phyloP scores from a whole-genome alignment of 2,329 filamentous ascomycete genomes.

The Penicillium corylophilum region DNA sequence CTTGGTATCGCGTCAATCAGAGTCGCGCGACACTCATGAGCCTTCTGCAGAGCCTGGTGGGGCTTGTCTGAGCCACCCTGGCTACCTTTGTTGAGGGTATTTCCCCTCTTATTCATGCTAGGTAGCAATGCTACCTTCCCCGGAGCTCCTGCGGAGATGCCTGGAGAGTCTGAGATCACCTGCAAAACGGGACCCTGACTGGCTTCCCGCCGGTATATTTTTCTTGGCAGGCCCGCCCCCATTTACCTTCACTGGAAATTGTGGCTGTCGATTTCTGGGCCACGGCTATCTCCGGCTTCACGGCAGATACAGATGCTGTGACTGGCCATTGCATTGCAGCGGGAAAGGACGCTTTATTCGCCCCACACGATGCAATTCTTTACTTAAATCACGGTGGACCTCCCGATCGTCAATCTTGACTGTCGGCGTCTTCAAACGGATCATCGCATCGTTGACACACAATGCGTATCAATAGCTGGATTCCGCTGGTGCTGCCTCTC shows the following conservation, averaged over 20 bases:
- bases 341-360: background rate
- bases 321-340: background rate
- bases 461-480: slow-evolving; percentile 24
- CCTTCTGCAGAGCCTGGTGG: background rate
- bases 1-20: slow-evolving; percentile 4
- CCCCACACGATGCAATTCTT: background rate
- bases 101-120: slow-evolving; percentile 3
- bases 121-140: slow-evolving; percentile 14
- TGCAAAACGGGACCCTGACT: slow-evolving; percentile 5
- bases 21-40: background rate
- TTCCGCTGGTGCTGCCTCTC: slow-evolving; percentile 23
- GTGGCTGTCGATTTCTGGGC: slow-evolving; percentile 5
- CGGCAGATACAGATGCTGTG: background rate
- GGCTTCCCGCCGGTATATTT: slow-evolving; percentile 1
- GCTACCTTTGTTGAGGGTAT: slow-evolving; percentile 1
- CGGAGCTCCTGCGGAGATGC: slow-evolving; percentile 19
- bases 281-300: slow-evolving; percentile 5
- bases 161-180: background rate
- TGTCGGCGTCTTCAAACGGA: background rate
- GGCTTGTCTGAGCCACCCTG: slow-evolving; percentile 1
- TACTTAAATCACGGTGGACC: slow-evolving; percentile 1
- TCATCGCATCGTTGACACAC: slow-evolving; percentile 2
- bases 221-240: slow-evolving; percentile 6
- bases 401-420: background rate
- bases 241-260: slow-evolving; percentile 4